phyloP scores from a whole-genome alignment of 257 asterid species.

The Solanum clarkiae region DNA sequence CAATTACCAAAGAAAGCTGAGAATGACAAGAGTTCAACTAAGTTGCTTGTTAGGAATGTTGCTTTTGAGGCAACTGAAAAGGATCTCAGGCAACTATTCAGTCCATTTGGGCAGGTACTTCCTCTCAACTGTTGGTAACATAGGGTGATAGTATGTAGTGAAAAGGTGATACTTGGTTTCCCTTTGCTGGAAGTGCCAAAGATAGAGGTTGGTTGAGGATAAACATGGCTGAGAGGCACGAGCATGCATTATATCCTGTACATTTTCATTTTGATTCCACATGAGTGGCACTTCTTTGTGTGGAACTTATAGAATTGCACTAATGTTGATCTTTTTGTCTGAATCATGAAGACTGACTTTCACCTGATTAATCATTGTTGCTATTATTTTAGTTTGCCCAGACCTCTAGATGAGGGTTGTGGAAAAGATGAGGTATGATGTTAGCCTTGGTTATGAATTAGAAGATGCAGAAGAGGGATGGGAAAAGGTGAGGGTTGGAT shows the following conservation, averaged over 20 bases:
- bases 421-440: neutral
- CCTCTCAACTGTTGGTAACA: neutral
- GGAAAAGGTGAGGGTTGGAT: neutral
- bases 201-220: neutral
- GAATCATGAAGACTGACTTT: neutral
- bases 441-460: neutral
- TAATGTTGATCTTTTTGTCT: neutral
- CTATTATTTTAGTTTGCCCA: neutral
- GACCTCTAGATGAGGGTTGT: neutral
- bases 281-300: neutral
- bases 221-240: neutral
- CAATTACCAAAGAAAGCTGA: conserved; percentile 25
- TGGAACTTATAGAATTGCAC: neutral
- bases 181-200: neutral
- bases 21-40: conserved; percentile 65
- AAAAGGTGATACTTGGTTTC: neutral
- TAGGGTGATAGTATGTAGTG: neutral
- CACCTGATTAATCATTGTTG: neutral
- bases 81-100: conserved; percentile 75
- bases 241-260: neutral
- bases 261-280: neutral
- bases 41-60: conserved; percentile 80
- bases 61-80: conserved; percentile 96
- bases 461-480: neutral
- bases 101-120: conserved; percentile 86